Base-by-base conservation (phyloP, 2,329 filamentous ascomycete species). In the Dryadomyces sulphureus region DNA sequence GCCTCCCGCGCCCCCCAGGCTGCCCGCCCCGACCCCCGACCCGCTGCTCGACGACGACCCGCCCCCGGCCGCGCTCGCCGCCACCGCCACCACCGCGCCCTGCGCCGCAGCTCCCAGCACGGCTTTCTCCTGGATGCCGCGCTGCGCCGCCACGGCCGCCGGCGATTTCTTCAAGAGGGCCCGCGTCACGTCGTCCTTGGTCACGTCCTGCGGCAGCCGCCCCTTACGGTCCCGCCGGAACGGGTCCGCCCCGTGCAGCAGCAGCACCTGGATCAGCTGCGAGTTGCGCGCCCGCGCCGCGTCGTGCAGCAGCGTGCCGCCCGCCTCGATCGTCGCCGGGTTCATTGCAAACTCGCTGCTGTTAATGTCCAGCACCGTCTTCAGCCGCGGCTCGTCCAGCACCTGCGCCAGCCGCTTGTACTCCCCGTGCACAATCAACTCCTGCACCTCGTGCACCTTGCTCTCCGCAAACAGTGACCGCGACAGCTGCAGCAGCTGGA, bases 81-180 rank as follows among this genome's bases (percentile, higher is more conserved):
- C 34, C 3, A 19, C 34, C 30, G 24, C 48, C 16, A 47, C 34
- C 2, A 67, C 64, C 2, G 67, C 64, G 6, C 70, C 71, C 50
- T 81, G 74, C 0, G 73, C 73, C 8, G 73, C 70, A 51, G 84
- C 86, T 2, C 88, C 90, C 16, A 98, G 73, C 4, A 98, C 93
- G 0, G 89, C 92, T 67, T 92, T 94, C 64, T 98, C 92, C 62
- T 98, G 92, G 32, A 98, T 94, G 34, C 88, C 89, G 46, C 90
- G 77, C 64, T 96, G 92, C 1, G 92, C 92, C 14, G 88, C 89
- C 7, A 92, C 88, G 7, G 92, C 92, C 12, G 92, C 92, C 6
- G 92, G 92, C 0, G 90, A 96, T 56, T 81, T 86, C 66, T 96
- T 98, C 41, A 98, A 67, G 57, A 98, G 90, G 9, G 84, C 79